Evolutionary conservation across 495 filamentous ascomycete genomes (phyloP).

Genomic region (Talaromyces stipitatus): DNA sequence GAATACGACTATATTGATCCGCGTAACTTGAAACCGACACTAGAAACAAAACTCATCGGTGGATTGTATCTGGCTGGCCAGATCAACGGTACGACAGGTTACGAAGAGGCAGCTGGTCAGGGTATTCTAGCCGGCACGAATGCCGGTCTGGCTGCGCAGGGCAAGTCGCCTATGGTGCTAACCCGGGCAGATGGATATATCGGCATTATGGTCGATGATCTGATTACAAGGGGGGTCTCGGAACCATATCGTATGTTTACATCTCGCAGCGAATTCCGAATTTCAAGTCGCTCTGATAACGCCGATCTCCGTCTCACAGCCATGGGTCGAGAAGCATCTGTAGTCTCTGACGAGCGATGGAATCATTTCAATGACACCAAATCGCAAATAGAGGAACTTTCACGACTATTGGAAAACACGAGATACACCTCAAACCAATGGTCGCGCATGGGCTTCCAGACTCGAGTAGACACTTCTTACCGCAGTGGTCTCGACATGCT

Average conservation of each 20-base stretch:
- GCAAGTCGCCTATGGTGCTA: conserved; percentile 55
- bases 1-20: conserved; percentile 99
- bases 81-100: conserved; percentile 97
- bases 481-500: conserved; percentile 73
- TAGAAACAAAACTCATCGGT: conserved; percentile 87
- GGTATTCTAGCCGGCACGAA: conserved; percentile 91
- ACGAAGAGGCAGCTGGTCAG: conserved; percentile 94
- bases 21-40: conserved; percentile 70
- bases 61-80: conserved; percentile 93
- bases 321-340: conserved; percentile 66
- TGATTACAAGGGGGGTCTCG: conserved; percentile 93
- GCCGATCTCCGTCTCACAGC: conserved; percentile 82
- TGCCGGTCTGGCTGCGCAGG: conserved; percentile 70
- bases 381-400: conserved; percentile 57
- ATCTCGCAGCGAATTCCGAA: conserved; percentile 88
- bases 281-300: conserved; percentile 86
- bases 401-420: conserved; percentile 46
- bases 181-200: conserved; percentile 90
- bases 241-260: conserved; percentile 99
- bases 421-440: conserved; percentile 52
- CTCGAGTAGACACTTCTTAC: conserved; percentile 49
- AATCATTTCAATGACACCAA: conserved; percentile 52
- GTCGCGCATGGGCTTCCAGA: conserved; percentile 59
- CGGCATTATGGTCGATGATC: conserved; percentile 97
- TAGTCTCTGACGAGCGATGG: conserved; percentile 78